Conservation (phyloP, 495 filamentous ascomycete genomes). For the Sphaerosporella brunnea region DNA sequence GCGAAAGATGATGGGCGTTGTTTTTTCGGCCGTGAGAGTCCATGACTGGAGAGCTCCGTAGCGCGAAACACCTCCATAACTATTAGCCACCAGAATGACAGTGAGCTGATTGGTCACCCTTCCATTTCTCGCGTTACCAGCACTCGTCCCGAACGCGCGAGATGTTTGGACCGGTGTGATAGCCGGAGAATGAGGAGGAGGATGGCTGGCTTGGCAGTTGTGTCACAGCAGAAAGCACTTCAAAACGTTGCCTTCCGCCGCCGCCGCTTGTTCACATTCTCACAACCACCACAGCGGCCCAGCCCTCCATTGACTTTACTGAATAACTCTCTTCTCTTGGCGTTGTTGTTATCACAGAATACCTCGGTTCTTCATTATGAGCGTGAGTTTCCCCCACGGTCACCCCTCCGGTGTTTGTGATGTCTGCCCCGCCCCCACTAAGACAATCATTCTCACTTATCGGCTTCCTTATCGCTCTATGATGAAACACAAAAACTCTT, state of each 20-base stretch:
- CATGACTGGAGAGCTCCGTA: too few relatives aligned
- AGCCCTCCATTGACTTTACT: neutral
- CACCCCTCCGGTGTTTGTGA: too few relatives aligned
- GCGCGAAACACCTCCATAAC: too few relatives aligned
- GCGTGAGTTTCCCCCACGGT: neutral
- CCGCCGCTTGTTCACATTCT: neutral
- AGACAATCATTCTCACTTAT: too few relatives aligned
- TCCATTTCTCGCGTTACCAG: too few relatives aligned
- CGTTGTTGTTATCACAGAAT: neutral
- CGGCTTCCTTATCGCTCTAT: too few relatives aligned
- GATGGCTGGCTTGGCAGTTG: neutral
- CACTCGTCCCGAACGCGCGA: too few relatives aligned
- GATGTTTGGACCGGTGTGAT: neutral
- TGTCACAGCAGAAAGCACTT: neutral
- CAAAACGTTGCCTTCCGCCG: neutral
- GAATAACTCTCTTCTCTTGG: neutral
- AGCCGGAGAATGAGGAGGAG: neutral
- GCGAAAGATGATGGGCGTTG: too few relatives aligned
- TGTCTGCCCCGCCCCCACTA: too few relatives aligned
- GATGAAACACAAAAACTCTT: neutral
- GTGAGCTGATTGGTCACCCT: too few relatives aligned
- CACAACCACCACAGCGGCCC: neutral
- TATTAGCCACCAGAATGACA: too few relatives aligned
- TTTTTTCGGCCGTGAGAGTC: too few relatives aligned
- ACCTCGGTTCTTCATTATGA: neutral